Evolutionary conservation across 208 protist species (phyloP), one percentile per base, ranked within the genome.

Genomic region (Crithidia acanthocephali): DNA sequence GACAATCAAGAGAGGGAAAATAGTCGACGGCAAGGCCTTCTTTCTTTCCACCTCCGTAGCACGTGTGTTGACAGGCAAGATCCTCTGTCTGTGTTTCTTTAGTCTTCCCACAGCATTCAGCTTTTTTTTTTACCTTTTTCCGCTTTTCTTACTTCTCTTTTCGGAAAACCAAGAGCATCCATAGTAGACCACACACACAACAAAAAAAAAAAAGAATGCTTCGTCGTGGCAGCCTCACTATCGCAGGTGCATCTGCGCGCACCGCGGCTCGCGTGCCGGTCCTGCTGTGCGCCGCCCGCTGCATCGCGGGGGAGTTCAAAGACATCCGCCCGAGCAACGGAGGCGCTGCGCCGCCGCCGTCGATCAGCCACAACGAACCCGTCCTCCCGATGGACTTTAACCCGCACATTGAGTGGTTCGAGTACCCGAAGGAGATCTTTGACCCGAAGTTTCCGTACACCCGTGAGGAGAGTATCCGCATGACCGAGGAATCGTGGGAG

Each of bases 321-420:
- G 84, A 84, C 50, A 75, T 95, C 11, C 57, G 70, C 15, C 65
- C 76, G 5, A 57, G 44, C 50, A 72, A 28, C 69, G 50, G 74
- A 5, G 52, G 68, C 11, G 78, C 77, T 10, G 66, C 76, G 18
- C 76, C 78, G 58, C 87, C 87, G 20, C 92, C 92, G 52, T 80
- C 81, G 30, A 91, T 94, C 57, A 60, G 65, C 51, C 75, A 92
- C 76, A 93, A 94, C 68, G 92, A 93, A 50, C 92, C 88, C 9
- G 67, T 96, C n/a, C 47, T 88, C 27, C 92, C 92, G 0, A 92
- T 96, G 82, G 92, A 96, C 83, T 94, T 96, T 75, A 96, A 95
- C 72, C 92, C 92, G 6, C 92, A 96, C 74, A 96, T 96, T 71
- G 88, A 96, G 73, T 96, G 88, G 88, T 96, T 93, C 70, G 92